Percentiles rank a stretch among this genome's conserved stretches.
phyloP scores from a whole-genome alignment of 352 stramenopile species.

The Phytophthora sp. region DNA sequence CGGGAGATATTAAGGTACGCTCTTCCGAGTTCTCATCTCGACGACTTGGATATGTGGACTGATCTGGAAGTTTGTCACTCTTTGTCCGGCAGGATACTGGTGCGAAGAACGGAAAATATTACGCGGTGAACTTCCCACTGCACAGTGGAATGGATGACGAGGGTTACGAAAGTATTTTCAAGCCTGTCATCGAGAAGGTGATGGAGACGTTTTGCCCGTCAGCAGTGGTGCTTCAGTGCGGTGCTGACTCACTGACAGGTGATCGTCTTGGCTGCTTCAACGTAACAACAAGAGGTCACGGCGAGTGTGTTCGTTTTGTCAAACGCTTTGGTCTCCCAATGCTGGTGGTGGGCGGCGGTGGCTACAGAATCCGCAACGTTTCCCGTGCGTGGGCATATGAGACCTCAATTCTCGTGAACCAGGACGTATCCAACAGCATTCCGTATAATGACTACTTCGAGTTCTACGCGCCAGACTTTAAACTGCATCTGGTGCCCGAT shows the following conservation, averaged over 20 bases:
- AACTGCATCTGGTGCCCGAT: constrained; percentile 81
- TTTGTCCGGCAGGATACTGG: constrained; percentile 82
- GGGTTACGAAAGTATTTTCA: constrained; percentile 96
- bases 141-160: constrained; percentile 96
- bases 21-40: neutral
- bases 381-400: constrained; percentile 97
- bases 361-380: constrained; percentile 89
- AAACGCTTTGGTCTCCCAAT: constrained; percentile 85
- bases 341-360: constrained; percentile 83
- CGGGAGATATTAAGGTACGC: constrained; percentile 85
- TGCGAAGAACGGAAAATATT: constrained; percentile 92
- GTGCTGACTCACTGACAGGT: constrained; percentile 95
- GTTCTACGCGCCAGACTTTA: constrained; percentile 82
- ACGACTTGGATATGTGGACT: neutral
- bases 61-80: neutral
- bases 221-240: constrained; percentile 97
- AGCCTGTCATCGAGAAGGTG: constrained; percentile 94
- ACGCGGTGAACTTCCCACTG: constrained; percentile 97
- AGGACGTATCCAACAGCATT: constrained; percentile 78
- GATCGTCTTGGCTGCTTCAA: constrained; percentile 99
- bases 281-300: constrained; percentile 89
- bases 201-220: constrained; percentile 88
- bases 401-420: constrained; percentile 92
- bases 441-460: constrained; percentile 87
- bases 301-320: constrained; percentile 78